Conservation (phyloP, 768 basidiomycete species). For the Serendipita indica region DNA sequence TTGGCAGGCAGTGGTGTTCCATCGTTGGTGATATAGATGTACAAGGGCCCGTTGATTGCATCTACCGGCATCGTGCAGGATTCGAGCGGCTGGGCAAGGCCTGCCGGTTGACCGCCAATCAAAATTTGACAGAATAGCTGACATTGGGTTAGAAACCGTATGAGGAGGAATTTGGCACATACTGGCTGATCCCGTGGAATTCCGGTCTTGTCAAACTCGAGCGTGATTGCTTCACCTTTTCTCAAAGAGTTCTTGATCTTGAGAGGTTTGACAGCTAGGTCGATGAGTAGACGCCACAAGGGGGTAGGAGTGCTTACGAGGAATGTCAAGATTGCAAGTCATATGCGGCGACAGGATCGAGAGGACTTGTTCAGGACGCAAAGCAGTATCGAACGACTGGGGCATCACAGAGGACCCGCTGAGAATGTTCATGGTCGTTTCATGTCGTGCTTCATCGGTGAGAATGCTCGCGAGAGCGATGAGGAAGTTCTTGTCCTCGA, state of each 20-base stretch:
- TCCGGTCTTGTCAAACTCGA: background rate
- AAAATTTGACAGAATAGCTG: slow-evolving; percentile 58
- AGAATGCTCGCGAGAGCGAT: slow-evolving; percentile 54
- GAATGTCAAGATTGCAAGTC: slow-evolving; percentile 38
- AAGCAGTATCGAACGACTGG: slow-evolving; percentile 52
- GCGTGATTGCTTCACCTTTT: background rate
- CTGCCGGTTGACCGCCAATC: slow-evolving; percentile 40
- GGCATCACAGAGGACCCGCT: slow-evolving; percentile 41
- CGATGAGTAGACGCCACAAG: slow-evolving; percentile 8
- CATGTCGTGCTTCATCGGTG: slow-evolving; percentile 73
- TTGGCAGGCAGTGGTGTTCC: slow-evolving; percentile 48
- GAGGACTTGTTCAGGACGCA: slow-evolving; percentile 54
- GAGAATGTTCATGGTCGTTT: slow-evolving; percentile 60
- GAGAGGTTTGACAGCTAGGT: slow-evolving; percentile 13
- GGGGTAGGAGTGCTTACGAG: background rate
- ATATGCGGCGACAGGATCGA: slow-evolving; percentile 55
- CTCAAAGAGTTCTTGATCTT: slow-evolving; percentile 9
- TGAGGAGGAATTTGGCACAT: background rate
- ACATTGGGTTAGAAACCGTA: background rate
- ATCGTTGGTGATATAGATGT: slow-evolving; percentile 52
- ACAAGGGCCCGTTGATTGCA: slow-evolving; percentile 54
- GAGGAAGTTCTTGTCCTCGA: slow-evolving; percentile 44
- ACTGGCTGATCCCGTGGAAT: background rate
- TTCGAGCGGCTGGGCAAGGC: slow-evolving; percentile 44
- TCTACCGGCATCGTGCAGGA: slow-evolving; percentile 49